Conservation (phyloP, 176 grass and related monocot genomes). For the Aegilops sharonensis region DNA sequence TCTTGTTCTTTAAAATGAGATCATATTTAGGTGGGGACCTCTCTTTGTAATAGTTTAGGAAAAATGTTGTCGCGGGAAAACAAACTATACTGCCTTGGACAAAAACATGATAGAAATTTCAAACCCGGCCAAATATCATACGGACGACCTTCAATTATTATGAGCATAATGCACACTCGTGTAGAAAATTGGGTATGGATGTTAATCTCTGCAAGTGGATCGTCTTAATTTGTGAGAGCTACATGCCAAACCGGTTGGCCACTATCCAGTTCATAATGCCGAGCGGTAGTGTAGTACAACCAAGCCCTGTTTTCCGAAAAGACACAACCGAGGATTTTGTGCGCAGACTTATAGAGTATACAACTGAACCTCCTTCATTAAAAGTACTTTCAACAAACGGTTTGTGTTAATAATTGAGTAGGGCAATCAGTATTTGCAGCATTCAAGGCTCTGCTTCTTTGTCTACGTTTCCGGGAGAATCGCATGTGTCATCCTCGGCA, state of each 20-base stretch:
- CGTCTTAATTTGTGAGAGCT: background rate
- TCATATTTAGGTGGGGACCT: no score
- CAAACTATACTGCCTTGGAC: no score
- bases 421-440: background rate
- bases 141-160: no score
- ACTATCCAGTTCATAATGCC: background rate
- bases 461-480: background rate
- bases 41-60: no score
- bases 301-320: background rate
- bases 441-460: conserved; percentile 14
- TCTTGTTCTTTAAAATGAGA: no score
- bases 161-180: background rate
- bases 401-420: conserved; percentile 19
- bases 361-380: background rate
- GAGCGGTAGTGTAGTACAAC: background rate
- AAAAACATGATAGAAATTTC: no score
- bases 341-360: background rate
- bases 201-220: conserved; percentile 5
- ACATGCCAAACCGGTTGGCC: background rate
- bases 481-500: conserved; percentile 23
- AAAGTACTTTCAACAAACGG: background rate
- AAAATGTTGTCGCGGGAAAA: no score
- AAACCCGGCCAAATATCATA: no score
- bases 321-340: background rate
- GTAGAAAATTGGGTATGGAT: background rate